These are phyloP conservation scores for Mrakia hoshinonis DNA, from an alignment of 768 basidiomycete genomes.

Conservation along the genomic window DNA sequence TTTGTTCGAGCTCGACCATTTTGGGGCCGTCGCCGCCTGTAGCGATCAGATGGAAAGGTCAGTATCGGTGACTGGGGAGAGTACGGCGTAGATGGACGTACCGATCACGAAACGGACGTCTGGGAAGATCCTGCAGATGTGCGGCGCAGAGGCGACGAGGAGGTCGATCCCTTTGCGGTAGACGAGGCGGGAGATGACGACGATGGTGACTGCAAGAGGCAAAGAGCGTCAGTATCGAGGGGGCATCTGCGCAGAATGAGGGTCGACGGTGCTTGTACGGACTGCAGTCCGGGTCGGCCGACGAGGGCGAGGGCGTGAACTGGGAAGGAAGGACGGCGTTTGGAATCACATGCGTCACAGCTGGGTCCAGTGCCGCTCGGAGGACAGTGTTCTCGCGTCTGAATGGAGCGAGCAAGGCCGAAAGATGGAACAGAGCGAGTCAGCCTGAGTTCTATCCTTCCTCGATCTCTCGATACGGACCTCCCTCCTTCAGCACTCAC, in stretches of 20 bases:
- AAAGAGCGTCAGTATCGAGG: too few species aligned
- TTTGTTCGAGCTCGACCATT: slow-evolving; percentile 85
- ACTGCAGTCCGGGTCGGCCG: slow-evolving; percentile 46
- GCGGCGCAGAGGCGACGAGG: slow-evolving; percentile 81
- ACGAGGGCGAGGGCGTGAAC: slow-evolving; percentile 57
- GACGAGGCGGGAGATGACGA: slow-evolving; percentile 78
- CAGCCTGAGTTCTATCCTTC: background rate
- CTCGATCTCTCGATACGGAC: background rate
- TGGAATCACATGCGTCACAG: slow-evolving; percentile 81
- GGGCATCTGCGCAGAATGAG: too few species aligned
- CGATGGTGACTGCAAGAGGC: slow-evolving; percentile 63
- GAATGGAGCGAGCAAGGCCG: background rate
- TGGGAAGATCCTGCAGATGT: slow-evolving; percentile 74
- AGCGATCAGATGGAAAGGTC: background rate
- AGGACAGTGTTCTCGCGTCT: slow-evolving; percentile 98
- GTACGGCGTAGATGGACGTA: slow-evolving; percentile 37
- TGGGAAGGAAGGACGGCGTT: slow-evolving; percentile 80
- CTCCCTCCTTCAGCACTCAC: slow-evolving; percentile 50
- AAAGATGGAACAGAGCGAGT: background rate
- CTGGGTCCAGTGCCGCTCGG: slow-evolving; percentile 63
- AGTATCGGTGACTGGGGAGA: too few species aligned
- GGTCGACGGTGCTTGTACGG: too few species aligned
- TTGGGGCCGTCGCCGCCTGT: slow-evolving; percentile 91
- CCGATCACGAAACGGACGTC: slow-evolving; percentile 84
- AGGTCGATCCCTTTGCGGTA: slow-evolving; percentile 96